Evolutionary conservation across 1,284 basidiomycete species (phyloP).

Genomic region (Marasmius tenuissimus): DNA sequence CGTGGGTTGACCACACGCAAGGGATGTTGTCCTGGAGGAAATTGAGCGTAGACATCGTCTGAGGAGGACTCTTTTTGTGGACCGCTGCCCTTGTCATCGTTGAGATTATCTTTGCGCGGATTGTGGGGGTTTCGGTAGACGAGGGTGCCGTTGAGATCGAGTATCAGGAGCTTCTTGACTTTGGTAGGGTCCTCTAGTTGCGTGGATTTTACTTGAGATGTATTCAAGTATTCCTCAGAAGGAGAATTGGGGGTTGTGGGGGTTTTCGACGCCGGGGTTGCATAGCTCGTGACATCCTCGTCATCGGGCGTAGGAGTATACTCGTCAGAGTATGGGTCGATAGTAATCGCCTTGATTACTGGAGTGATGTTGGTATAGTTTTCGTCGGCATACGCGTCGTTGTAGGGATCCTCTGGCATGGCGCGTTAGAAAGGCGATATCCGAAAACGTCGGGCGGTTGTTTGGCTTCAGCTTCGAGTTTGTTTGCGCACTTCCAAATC

Average conservation of each 20-base stretch:
- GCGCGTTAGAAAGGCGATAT: neutral
- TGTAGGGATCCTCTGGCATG: neutral
- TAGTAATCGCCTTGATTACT: neutral
- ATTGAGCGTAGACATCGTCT: neutral
- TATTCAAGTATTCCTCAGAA: slow-evolving; percentile 4
- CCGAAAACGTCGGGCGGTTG: neutral
- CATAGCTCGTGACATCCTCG: neutral
- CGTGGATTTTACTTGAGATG: slow-evolving; percentile 1
- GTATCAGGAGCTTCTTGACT: slow-evolving; percentile 56
- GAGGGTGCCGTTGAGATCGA: slow-evolving; percentile 73
- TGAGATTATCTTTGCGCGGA: neutral
- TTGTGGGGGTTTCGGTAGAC: slow-evolving; percentile 44
- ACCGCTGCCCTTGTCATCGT: neutral
- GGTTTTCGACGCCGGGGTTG: neutral
- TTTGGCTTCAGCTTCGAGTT: neutral
- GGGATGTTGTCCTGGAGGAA: neutral
- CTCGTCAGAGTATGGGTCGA: neutral
- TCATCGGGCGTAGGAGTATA: neutral
- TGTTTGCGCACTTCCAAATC: neutral
- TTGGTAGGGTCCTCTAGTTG: slow-evolving; percentile 4
- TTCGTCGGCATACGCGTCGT: neutral
- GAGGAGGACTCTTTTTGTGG: neutral
- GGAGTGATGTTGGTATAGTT: neutral
- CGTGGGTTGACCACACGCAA: slow-evolving; percentile 39
- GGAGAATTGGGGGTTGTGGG: neutral